Percentiles rank a stretch among this genome's conserved stretches.
Evolutionary conservation across 2,329 filamentous ascomycete species (phyloP).

Genomic region (Fusarium sp.): DNA sequence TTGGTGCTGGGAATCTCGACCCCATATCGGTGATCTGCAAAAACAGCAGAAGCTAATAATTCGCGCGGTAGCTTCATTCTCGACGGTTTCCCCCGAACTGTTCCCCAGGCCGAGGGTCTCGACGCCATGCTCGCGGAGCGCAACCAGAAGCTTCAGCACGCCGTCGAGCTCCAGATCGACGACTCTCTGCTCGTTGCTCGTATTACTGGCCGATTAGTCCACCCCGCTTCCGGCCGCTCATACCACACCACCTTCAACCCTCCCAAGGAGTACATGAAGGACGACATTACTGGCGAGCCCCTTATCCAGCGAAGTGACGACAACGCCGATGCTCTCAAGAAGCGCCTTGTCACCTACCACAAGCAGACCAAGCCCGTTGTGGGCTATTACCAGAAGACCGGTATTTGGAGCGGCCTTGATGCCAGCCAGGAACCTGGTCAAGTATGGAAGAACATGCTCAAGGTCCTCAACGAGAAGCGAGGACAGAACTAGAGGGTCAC

Average conservation of each 20-base stretch:
- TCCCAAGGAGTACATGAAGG: slow-evolving; percentile 91
- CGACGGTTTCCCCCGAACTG: slow-evolving; percentile 97
- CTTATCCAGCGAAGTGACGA: slow-evolving; percentile 97
- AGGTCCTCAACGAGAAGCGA: slow-evolving; percentile 75
- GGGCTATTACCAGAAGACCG: slow-evolving; percentile 95
- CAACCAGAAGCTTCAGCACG: slow-evolving; percentile 90
- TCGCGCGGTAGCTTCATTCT: slow-evolving; percentile 84
- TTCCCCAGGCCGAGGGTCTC: slow-evolving; percentile 93
- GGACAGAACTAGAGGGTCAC: slow-evolving; percentile 45
- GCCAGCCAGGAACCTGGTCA: slow-evolving; percentile 95
- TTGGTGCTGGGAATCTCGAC: slow-evolving; percentile 12
- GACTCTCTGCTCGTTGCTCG: slow-evolving; percentile 92
- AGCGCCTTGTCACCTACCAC: slow-evolving; percentile 94
- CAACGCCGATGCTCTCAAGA: slow-evolving; percentile 95
- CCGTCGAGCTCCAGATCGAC: slow-evolving; percentile 96
- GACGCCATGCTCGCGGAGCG: slow-evolving; percentile 88
- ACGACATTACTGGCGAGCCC: slow-evolving; percentile 96
- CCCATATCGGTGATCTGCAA: slow-evolving; percentile 20
- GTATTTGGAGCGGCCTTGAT: slow-evolving; percentile 96
- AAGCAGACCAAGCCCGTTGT: slow-evolving; percentile 93
- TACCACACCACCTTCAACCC: slow-evolving; percentile 99
- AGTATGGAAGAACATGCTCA: slow-evolving; percentile 93
- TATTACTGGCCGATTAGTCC: slow-evolving; percentile 95
- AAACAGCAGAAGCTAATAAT: slow-evolving; percentile 37
- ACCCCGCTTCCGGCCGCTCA: slow-evolving; percentile 94